Percentiles rank a stretch among this genome's conserved stretches.
Evolutionary conservation across 331 rosid species (phyloP).

Genomic region (Acacia concinna): DNA sequence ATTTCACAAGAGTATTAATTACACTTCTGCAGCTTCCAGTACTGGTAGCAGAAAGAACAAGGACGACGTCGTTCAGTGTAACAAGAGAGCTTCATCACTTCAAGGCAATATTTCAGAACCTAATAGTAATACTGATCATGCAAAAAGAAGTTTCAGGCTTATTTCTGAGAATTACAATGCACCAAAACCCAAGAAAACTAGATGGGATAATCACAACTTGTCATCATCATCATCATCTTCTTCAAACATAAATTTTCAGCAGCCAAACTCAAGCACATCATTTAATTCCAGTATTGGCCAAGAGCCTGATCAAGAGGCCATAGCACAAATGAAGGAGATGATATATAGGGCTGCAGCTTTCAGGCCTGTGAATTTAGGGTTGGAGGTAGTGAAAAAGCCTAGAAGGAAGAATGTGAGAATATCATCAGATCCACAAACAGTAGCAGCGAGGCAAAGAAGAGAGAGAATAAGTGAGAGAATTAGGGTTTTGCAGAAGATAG

Average conservation of each 20-base stretch:
- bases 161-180: slow-evolving; percentile 41
- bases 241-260: slow-evolving; percentile 76
- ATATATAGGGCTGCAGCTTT: slow-evolving; percentile 77
- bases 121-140: neutral
- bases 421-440: slow-evolving; percentile 80
- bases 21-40: no score
- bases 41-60: no score
- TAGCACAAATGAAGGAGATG: slow-evolving; percentile 90
- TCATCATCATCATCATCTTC: slow-evolving; percentile 39
- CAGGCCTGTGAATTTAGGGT: slow-evolving; percentile 65
- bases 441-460: slow-evolving; percentile 83
- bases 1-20: neutral
- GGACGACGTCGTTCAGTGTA: slow-evolving; percentile 18
- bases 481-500: slow-evolving; percentile 79
- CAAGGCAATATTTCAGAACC: neutral
- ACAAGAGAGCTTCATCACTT: neutral
- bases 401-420: slow-evolving; percentile 72
- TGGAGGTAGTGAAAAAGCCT: slow-evolving; percentile 59
- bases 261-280: slow-evolving; percentile 53
- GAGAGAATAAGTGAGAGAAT: slow-evolving; percentile 80
- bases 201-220: slow-evolving; percentile 43
- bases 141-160: slow-evolving; percentile 45
- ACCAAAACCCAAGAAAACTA: slow-evolving; percentile 59
- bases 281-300: slow-evolving; percentile 36
- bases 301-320: slow-evolving; percentile 82